Evolutionary conservation across 1,139 yeast genomes (phyloP), one percentile per base, ranked within the genome.

Genomic region (Geotrichum australiense): DNA sequence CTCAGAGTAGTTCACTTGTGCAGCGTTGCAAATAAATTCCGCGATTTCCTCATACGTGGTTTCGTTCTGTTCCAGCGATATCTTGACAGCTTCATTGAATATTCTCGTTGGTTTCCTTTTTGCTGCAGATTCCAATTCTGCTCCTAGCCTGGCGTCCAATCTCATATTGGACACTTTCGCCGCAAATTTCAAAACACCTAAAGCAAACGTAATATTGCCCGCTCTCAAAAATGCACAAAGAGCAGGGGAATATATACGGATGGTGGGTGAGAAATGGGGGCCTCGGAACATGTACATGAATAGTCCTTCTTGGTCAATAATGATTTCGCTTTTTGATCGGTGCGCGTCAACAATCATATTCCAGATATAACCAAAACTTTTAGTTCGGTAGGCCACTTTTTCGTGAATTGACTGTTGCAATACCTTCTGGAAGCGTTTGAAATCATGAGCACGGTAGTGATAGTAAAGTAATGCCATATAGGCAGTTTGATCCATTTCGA

Each of bases 151-250:
- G 6, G 30, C 39, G 28, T 35, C 27, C 2, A 35, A 27, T 11
- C 27, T 19, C n/a, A 35, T 23, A n/a, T 32, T 32, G 20, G 22
- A 23, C 11, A 35, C 24, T 15, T 23, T 20, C 10, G 32, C 20
- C 3, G 32, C 22, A 21, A 27, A 35, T 14, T 22, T 19, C 1
- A 55, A 35, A 11, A 52, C 48, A 5, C 52, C 56, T 4, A 47
- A 44, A 2, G 51, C 53, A 3, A 49, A 55, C 6, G 43, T 45
- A 20, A 39, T 40, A 30, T 49, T 54, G 12, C 46, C 46, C 1
- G 53, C 41, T 15, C 55, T 48, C 31, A 57, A 34, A 42, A 56
- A 37, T 0, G 61, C 47, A 21, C 55, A 57, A 15, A 52, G 21
- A 6, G 53, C 51, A 14, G 50, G 47, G 32, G 55, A 57, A 34